Base-by-base conservation (phyloP, 2,329 filamentous ascomycete species). In the Botryotinia convoluta region DNA sequence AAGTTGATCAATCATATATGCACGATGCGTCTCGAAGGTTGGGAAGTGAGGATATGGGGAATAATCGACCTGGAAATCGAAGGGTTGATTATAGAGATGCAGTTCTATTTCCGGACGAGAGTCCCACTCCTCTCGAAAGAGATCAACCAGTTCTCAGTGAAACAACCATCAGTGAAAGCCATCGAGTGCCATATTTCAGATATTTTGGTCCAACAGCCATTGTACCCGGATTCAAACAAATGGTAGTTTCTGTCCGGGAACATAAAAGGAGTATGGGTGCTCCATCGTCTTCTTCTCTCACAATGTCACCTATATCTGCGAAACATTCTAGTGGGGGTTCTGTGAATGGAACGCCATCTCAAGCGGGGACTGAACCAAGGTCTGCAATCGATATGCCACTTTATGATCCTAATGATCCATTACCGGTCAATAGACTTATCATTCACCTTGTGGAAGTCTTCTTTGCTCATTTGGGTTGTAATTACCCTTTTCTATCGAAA, bases 131-230 rank as follows among this genome's bases (percentile, higher is more conserved):
- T 61, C 65, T 74, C 5, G 70, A 72, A 35, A 72, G 61, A 26
- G 70, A 67, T 12, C 44, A 39, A 59, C 20, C 70, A 18, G 44
- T 67, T 12, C 70, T 54, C 48, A 57, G 29, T 42, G 70, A 72
- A 14, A 54, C n/a, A 4, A 48, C 37, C 18, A 63, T 72, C 5
- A 82, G 84, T 44, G 85, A 87, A 80, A 85, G 88, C 48, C 85
- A 92, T 79, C 88, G 91, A 71, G 93, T 97, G 76, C 94, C 94
- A 0, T 97, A 96, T 81, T 97, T 97, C 79, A 87, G 94, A 74
- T 97, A 96, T 82, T 96, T 97, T 80, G 94, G 94, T 0, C 93
- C 93, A 0, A 97, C 94, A 1, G 94, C 94, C 75, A 97, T 97
- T 79, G 93, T 96, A 70, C 94, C 94, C 1, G 94, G 94, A 35